These are phyloP conservation scores for Fraxinus velutina DNA, from an alignment of 305 asterid genomes.

Conservation along the genomic window DNA sequence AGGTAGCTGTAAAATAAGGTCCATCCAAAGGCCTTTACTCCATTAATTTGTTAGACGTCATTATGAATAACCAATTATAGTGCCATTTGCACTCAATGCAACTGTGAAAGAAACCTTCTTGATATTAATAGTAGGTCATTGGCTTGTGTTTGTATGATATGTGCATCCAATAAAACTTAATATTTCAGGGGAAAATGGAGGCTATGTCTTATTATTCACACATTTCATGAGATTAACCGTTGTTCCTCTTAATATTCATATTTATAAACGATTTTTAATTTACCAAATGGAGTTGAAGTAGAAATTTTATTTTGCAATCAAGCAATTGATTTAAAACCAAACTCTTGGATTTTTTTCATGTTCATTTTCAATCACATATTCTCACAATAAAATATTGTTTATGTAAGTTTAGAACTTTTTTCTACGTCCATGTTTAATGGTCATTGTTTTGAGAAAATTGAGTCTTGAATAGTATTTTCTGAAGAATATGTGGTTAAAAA, in stretches of 20 bases:
- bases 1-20: slow-evolving; percentile 64
- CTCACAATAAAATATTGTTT: no score
- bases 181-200: neutral
- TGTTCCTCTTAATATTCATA: neutral
- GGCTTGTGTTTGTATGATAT: neutral
- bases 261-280: no score
- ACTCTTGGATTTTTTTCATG: neutral
- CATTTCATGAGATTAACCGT: neutral
- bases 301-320: neutral
- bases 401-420: no score
- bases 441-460: no score
- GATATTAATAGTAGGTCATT: neutral
- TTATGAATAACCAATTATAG: neutral
- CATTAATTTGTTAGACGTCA: neutral
- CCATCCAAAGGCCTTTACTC: slow-evolving; percentile 67
- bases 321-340: neutral
- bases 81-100: slow-evolving; percentile 14
- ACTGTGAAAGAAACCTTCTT: slow-evolving; percentile 15
- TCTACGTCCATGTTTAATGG: no score
- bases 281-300: neutral
- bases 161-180: neutral
- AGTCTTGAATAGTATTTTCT: no score
- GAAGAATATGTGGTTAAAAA: no score
- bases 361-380: neutral
- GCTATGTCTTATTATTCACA: no score